These are phyloP conservation scores for Salinomyces thailandicus DNA, from an alignment of 2,329 filamentous ascomycete species.

Conservation along the genomic window DNA sequence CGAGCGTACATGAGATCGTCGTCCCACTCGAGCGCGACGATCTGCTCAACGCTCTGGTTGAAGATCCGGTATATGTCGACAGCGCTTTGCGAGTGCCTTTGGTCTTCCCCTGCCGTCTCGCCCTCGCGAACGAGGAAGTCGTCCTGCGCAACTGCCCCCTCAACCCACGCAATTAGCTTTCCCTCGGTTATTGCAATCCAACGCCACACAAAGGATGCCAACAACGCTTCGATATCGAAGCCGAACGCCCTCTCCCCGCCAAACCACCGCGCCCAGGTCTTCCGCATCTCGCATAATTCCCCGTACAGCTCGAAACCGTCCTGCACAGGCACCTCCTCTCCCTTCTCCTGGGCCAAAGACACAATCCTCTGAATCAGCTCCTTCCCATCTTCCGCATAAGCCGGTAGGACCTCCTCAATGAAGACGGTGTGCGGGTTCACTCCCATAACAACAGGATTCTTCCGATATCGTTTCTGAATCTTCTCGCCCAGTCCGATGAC, in stretches of 20 bases:
- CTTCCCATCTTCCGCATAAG: slow-evolving; percentile 79
- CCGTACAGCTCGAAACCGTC: slow-evolving; percentile 93
- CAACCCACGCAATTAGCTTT: slow-evolving; percentile 73
- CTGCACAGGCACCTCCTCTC: slow-evolving; percentile 69
- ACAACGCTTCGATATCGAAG: slow-evolving; percentile 74
- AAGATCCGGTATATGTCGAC: slow-evolving; percentile 92
- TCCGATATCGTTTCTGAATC: slow-evolving; percentile 85
- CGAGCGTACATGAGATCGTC: slow-evolving; percentile 88
- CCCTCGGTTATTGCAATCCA: slow-evolving; percentile 78
- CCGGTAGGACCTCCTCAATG: slow-evolving; percentile 73
- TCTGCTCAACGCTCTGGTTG: slow-evolving; percentile 80
- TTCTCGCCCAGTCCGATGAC: slow-evolving; percentile 78
- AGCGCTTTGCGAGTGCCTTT: slow-evolving; percentile 85
- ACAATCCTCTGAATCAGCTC: slow-evolving; percentile 78
- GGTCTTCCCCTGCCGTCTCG: slow-evolving; percentile 56
- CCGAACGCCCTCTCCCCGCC: slow-evolving; percentile 57
- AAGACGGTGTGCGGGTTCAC: slow-evolving; percentile 59
- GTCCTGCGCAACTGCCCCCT: slow-evolving; percentile 84
- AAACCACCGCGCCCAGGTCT: slow-evolving; percentile 66
- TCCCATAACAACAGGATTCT: slow-evolving; percentile 79
- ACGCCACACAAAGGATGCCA: slow-evolving; percentile 90
- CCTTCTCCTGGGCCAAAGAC: slow-evolving; percentile 56
- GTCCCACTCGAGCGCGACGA: slow-evolving; percentile 80
- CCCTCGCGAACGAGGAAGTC: slow-evolving; percentile 62
- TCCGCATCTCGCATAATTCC: slow-evolving; percentile 73